Conservation (phyloP, 805 yeast genomes). For the Wickerhamomyces tratensis region DNA sequence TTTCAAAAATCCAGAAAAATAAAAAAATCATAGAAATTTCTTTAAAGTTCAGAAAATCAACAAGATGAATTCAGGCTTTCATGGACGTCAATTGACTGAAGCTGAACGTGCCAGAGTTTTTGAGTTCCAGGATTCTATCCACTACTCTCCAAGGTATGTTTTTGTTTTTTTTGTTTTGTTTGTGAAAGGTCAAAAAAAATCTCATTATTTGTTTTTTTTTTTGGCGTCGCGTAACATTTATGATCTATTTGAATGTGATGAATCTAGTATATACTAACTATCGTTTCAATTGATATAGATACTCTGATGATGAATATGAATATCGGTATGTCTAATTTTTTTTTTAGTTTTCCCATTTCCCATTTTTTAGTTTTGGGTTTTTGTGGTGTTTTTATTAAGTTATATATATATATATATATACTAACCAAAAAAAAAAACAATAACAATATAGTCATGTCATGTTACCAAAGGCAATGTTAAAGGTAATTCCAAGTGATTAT, state of each 20-base stretch:
- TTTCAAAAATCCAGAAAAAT: no score
- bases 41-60: no score
- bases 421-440: conserved; percentile 1
- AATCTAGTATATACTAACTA: neutral
- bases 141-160: conserved; percentile 69
- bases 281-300: conserved; percentile 28
- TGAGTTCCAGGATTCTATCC: conserved; percentile 90
- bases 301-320: conserved; percentile 86
- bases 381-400: neutral
- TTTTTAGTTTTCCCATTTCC: no score
- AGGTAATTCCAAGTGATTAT: conserved; percentile 88
- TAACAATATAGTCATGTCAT: conserved; percentile 65
- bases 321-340: conserved; percentile 39
- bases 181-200: no score
- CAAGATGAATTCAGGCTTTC: conserved; percentile 12
- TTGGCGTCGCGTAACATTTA: neutral
- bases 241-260: no score
- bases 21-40: no score
- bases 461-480: conserved; percentile 92
- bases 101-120: conserved; percentile 78
- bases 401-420: no score
- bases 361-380: no score
- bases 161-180: no score
- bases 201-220: neutral
- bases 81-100: conserved; percentile 68